Evolutionary conservation across 1,284 basidiomycete species (phyloP).

Genomic region (Leccinum subatratum): DNA sequence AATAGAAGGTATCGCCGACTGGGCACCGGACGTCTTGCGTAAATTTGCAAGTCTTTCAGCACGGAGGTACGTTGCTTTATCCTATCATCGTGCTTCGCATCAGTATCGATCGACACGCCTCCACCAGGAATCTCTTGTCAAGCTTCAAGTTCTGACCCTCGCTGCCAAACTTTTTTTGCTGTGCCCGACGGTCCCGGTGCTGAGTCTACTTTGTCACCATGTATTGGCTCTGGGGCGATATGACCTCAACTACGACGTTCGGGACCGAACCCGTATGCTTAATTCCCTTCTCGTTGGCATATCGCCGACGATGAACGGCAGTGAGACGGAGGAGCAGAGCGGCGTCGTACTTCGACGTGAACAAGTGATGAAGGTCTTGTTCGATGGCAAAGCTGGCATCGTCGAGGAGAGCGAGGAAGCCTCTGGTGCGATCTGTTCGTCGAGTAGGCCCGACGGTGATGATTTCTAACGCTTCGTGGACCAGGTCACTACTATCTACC

Average conservation of each 20-base stretch:
- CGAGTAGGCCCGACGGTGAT: not conserved
- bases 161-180: slow-evolving; percentile 77
- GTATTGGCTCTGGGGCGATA: slow-evolving; percentile 83
- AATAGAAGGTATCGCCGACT: slow-evolving; percentile 52
- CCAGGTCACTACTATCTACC: slow-evolving; percentile 40
- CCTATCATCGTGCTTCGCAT: not conserved
- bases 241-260: slow-evolving; percentile 81
- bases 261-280: slow-evolving; percentile 82
- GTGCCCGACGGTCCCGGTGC: slow-evolving; percentile 48
- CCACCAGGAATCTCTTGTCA: slow-evolving; percentile 61
- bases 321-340: slow-evolving; percentile 37
- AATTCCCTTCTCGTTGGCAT: slow-evolving; percentile 55
- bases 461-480: slow-evolving; percentile 3
- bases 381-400: slow-evolving; percentile 62
- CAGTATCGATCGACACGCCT: not conserved
- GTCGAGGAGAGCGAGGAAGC: slow-evolving; percentile 35
- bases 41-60: slow-evolving; percentile 70
- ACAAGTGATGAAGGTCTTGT: slow-evolving; percentile 74
- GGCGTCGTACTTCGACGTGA: slow-evolving; percentile 78
- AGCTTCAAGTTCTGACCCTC: slow-evolving; percentile 78
- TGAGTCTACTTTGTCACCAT: slow-evolving; percentile 62
- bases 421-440: slow-evolving; percentile 20
- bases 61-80: slow-evolving; percentile 50
- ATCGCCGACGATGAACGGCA: slow-evolving; percentile 34
- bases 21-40: slow-evolving; percentile 84